Evolutionary conservation across 2,329 filamentous ascomycete genomes (phyloP).

Genomic region (Byssothecium circinans): DNA sequence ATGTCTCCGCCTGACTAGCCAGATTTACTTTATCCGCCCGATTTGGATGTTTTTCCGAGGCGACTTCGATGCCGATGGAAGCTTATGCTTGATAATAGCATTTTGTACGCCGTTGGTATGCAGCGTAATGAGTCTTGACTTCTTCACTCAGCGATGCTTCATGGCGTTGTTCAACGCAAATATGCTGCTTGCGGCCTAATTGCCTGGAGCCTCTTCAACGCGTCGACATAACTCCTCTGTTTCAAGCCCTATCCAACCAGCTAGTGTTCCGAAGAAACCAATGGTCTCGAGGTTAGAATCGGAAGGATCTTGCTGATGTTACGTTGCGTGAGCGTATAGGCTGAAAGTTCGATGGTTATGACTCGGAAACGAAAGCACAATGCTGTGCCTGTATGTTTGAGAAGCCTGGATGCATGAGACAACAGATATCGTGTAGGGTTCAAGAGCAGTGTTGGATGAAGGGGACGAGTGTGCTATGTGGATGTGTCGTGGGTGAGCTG

Average conservation of each 20-base stretch:
- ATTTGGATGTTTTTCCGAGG: constrained; percentile 36
- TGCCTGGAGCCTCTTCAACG: constrained; percentile 43
- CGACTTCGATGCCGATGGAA: constrained; percentile 34
- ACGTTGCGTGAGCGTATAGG: constrained; percentile 38
- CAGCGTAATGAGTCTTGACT: constrained; percentile 47
- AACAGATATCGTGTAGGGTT: constrained; percentile 47
- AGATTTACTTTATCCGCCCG: constrained; percentile 45
- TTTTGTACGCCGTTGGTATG: constrained; percentile 47
- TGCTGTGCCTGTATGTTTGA: constrained; percentile 33
- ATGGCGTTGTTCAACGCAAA: constrained; percentile 45
- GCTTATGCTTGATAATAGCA: constrained; percentile 43
- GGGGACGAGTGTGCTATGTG: constrained; percentile 47
- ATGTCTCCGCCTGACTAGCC: constrained; percentile 36
- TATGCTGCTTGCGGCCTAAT: constrained; percentile 47
- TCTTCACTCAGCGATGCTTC: constrained; percentile 24
- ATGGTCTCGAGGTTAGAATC: constrained; percentile 33
- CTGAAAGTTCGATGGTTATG: constrained; percentile 42
- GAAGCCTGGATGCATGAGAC: constrained; percentile 30
- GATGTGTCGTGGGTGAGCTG: neutral
- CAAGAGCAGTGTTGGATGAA: constrained; percentile 50
- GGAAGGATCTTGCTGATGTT: constrained; percentile 26
- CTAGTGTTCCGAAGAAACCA: constrained; percentile 36
- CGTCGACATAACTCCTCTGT: constrained; percentile 41
- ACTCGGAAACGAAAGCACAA: constrained; percentile 51
- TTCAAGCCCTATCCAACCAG: constrained; percentile 31